A percentile compares a stretch with the other conserved stretches of the same genome.
Conservation (phyloP, 371 early-diverging fungal species). For the Mucor irregularis region DNA sequence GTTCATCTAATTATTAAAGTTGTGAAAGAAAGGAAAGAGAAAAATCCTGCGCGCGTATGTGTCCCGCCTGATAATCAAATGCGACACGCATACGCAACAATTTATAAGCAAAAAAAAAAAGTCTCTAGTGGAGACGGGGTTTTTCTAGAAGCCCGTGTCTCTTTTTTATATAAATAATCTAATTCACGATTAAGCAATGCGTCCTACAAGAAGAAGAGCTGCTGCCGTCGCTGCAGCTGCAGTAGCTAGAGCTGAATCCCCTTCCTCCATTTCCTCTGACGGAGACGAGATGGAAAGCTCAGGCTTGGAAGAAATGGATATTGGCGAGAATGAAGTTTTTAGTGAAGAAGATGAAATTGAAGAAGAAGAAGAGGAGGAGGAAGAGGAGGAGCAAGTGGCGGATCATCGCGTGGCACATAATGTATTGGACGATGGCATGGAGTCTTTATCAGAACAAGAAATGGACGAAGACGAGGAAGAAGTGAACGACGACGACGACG, state of each 20-base stretch:
- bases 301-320: conserved; percentile 19
- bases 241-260: conserved; percentile 17
- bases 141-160: no score
- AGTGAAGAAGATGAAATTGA: conserved; percentile 37
- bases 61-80: background rate
- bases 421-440: conserved; percentile 19
- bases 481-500: conserved; percentile 33
- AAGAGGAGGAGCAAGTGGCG: conserved; percentile 27
- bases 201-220: conserved; percentile 27
- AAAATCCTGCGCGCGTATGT: conserved; percentile 6
- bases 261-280: conserved; percentile 24
- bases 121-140: no score
- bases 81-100: no score
- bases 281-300: conserved; percentile 12
- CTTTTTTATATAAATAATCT: background rate
- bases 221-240: conserved; percentile 16
- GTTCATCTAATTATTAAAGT: no score
- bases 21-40: background rate
- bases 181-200: conserved; percentile 12
- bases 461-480: conserved; percentile 24
- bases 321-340: conserved; percentile 15
- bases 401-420: conserved; percentile 26
- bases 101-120: no score
- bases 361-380: conserved; percentile 30
- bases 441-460: conserved; percentile 36